These are phyloP conservation scores for Phaeotremella fagi DNA, from an alignment of 768 basidiomycete genomes.

Conservation along the genomic window DNA sequence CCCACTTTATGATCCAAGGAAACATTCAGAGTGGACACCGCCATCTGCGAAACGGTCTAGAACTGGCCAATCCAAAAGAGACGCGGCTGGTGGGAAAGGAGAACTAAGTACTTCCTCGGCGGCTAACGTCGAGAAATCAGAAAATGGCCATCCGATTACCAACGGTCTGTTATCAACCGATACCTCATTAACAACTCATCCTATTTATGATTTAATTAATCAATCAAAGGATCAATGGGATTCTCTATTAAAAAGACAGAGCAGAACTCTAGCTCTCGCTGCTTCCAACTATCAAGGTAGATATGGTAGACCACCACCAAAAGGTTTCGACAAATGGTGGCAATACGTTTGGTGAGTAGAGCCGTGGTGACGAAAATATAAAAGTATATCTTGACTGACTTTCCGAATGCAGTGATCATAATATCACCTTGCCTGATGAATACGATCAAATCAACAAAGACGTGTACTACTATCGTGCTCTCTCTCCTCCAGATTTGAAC, in stretches of 20 bases:
- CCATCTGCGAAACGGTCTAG: not conserved
- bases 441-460: constrained; percentile 28
- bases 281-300: constrained; percentile 50
- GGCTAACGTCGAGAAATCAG: not conserved
- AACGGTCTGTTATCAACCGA: not conserved
- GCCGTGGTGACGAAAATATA: no score
- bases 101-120: not conserved
- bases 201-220: constrained; percentile 48
- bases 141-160: not conserved
- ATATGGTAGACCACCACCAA: constrained; percentile 47
- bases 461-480: constrained; percentile 13
- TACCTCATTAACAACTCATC: not conserved
- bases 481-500: constrained; percentile 16
- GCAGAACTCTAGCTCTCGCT: constrained; percentile 50
- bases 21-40: not conserved
- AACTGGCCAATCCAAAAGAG: no score
- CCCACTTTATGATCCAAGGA: not conserved
- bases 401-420: constrained; percentile 11
- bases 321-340: constrained; percentile 52
- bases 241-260: constrained; percentile 46
- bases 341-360: constrained; percentile 33
- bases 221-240: constrained; percentile 51
- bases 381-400: not conserved
- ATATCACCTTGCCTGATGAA: constrained; percentile 27
- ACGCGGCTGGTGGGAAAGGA: not conserved